Conservation (phyloP, 441 rosid genomes). For the Cnidoscolus chayamansa region DNA sequence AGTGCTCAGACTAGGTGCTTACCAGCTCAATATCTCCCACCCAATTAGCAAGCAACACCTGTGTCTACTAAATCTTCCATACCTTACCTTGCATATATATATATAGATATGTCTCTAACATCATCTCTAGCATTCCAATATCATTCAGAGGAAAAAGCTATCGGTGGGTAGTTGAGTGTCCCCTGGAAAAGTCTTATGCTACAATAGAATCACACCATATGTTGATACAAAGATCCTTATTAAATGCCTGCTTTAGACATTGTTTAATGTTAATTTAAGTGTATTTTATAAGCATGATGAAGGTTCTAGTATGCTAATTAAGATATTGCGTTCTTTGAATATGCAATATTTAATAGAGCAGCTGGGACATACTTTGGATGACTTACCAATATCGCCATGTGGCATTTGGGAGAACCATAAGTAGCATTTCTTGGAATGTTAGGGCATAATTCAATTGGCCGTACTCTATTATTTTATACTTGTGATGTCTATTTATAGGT, state of each 20-base stretch:
- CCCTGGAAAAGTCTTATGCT: slow-evolving; percentile 32
- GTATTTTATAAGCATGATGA: slow-evolving; percentile 30
- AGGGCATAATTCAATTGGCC: slow-evolving; percentile 27
- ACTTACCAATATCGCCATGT: slow-evolving; percentile 28
- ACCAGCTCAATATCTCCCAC: slow-evolving; percentile 21
- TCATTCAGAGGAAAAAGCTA: slow-evolving; percentile 7
- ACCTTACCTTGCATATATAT: not conserved
- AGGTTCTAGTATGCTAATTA: slow-evolving; percentile 49
- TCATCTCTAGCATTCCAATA: not conserved
- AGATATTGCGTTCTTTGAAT: slow-evolving; percentile 35
- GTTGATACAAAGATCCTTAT: slow-evolving; percentile 31
- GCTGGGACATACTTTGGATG: slow-evolving; percentile 14
- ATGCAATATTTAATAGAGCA: not conserved
- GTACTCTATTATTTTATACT: slow-evolving; percentile 15
- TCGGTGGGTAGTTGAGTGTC: slow-evolving; percentile 51
- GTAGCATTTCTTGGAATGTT: slow-evolving; percentile 31
- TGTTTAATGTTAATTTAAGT: slow-evolving; percentile 24
- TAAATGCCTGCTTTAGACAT: slow-evolving; percentile 34
- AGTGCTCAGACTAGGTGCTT: slow-evolving; percentile 31
- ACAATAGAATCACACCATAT: slow-evolving; percentile 43
- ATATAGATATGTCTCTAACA: too few relatives aligned
- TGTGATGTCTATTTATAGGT: slow-evolving; percentile 26
- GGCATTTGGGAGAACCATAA: slow-evolving; percentile 18
- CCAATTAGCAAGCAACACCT: slow-evolving; percentile 27
- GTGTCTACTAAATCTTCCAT: slow-evolving; percentile 17